phyloP scores from a whole-genome alignment of 495 filamentous ascomycete species.

The Trichoderma virens region DNA sequence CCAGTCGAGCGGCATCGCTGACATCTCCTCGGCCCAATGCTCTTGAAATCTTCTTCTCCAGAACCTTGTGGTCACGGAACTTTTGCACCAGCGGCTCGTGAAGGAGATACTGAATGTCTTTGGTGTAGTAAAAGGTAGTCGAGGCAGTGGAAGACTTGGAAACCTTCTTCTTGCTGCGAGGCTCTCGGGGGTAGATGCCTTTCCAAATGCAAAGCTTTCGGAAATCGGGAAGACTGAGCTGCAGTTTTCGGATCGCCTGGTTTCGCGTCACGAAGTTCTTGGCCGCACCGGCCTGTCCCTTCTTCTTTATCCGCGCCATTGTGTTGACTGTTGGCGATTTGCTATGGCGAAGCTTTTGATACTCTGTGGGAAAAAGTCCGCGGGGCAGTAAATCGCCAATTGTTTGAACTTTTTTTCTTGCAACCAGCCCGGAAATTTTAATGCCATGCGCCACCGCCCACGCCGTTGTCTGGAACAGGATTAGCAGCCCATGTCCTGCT shows the following conservation, averaged over 20 bases:
- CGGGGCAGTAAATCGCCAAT: conserved; percentile 16
- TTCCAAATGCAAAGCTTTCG: conserved; percentile 98
- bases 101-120: conserved; percentile 95
- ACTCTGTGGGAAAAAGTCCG: conserved; percentile 2
- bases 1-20: conserved; percentile 63
- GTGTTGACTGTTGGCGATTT: conserved; percentile 13
- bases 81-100: conserved; percentile 94
- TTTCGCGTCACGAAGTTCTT: conserved; percentile 98
- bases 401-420: conserved; percentile 29
- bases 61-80: conserved; percentile 91
- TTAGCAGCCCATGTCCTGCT: neutral
- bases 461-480: neutral
- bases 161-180: conserved; percentile 91
- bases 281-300: conserved; percentile 85
- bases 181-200: conserved; percentile 96
- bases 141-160: conserved; percentile 80
- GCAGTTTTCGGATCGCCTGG: conserved; percentile 92
- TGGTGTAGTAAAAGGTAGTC: conserved; percentile 98
- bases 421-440: conserved; percentile 13
- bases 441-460: conserved; percentile 14
- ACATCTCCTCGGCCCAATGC: conserved; percentile 89
- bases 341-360: neutral
- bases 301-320: conserved; percentile 94
- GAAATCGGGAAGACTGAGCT: conserved; percentile 94
- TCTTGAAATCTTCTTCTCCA: conserved; percentile 92